Conservation (phyloP, 1,284 basidiomycete genomes). For the Inonotus hispidus region DNA sequence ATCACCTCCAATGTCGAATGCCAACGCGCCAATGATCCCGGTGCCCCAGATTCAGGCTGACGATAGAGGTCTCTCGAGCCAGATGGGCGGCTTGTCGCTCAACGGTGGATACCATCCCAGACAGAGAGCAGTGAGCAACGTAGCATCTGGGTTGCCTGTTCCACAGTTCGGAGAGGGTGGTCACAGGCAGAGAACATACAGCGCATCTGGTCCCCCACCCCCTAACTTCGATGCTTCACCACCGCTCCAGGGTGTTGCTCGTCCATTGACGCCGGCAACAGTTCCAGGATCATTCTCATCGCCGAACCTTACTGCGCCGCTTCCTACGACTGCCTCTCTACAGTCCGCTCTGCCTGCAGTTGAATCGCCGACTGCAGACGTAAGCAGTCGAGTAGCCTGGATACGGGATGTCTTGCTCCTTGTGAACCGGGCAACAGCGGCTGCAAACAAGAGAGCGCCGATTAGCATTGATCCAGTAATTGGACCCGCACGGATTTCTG, state of each 20-base stretch:
- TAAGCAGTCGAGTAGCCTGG: conserved; percentile 65
- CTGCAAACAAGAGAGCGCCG: conserved; percentile 31
- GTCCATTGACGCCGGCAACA: conserved; percentile 26
- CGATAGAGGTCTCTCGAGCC: conserved; percentile 22
- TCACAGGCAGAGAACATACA: neutral
- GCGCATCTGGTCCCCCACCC: neutral
- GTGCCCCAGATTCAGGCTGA: conserved; percentile 22
- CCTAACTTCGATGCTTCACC: conserved; percentile 2
- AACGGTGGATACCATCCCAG: neutral
- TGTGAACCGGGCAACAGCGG: conserved; percentile 51
- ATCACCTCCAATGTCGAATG: conserved; percentile 23
- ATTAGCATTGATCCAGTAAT: conserved; percentile 25
- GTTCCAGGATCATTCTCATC: conserved; percentile 26
- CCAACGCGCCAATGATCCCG: conserved; percentile 20
- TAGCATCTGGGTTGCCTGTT: neutral
- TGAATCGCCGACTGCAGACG: conserved; percentile 49
- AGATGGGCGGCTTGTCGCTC: conserved; percentile 4
- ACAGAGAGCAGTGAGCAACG: neutral
- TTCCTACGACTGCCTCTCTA: conserved; percentile 56
- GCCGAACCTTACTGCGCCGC: conserved; percentile 56
- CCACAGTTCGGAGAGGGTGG: neutral
- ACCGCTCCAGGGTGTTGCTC: neutral
- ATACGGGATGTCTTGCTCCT: conserved; percentile 74
- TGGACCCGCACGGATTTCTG: conserved; percentile 53
- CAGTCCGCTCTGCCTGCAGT: conserved; percentile 40